These are phyloP conservation scores for Lasiosphaeriaceae sp. DNA, from an alignment of 495 filamentous ascomycete genomes.

Conservation along the genomic window DNA sequence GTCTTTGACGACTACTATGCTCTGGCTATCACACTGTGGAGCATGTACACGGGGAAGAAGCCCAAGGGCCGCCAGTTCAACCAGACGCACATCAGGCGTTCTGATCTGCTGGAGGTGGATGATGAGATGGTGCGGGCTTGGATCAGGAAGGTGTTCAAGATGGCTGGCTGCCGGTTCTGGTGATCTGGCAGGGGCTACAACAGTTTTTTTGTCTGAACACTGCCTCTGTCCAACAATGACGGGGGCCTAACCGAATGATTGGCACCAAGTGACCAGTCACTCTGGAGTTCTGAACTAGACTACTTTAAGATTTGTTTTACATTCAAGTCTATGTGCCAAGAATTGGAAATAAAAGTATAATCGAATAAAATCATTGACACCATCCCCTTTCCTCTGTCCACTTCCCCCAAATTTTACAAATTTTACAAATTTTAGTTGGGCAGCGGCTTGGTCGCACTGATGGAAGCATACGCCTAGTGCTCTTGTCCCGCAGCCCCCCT, in stretches of 20 bases:
- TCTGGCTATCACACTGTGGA: slow-evolving; percentile 16
- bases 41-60: slow-evolving; percentile 10
- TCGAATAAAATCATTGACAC: not conserved
- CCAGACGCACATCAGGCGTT: slow-evolving; percentile 6
- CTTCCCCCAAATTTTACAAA: not conserved
- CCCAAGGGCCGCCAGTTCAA: slow-evolving; percentile 15
- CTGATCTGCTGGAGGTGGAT: slow-evolving; percentile 13
- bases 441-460: slow-evolving; percentile 1
- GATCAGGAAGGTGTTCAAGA: slow-evolving; percentile 18
- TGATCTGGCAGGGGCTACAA: no score
- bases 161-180: slow-evolving; percentile 16
- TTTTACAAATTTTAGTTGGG: not conserved
- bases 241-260: no score
- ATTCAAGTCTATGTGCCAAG: no score
- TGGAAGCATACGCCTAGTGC: slow-evolving; percentile 7
- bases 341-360: no score
- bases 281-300: no score
- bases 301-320: no score
- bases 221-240: no score
- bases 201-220: no score
- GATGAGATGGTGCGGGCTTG: slow-evolving; percentile 15
- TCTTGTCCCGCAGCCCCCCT: slow-evolving; percentile 2
- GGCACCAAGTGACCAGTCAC: no score
- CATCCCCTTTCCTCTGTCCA: not conserved
- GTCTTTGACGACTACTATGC: slow-evolving; percentile 22